A percentile compares a stretch with the other conserved stretches of the same genome.
These are phyloP conservation scores for Cercospora sesami DNA, from an alignment of 2,329 filamentous ascomycete genomes.

Conservation along the genomic window DNA sequence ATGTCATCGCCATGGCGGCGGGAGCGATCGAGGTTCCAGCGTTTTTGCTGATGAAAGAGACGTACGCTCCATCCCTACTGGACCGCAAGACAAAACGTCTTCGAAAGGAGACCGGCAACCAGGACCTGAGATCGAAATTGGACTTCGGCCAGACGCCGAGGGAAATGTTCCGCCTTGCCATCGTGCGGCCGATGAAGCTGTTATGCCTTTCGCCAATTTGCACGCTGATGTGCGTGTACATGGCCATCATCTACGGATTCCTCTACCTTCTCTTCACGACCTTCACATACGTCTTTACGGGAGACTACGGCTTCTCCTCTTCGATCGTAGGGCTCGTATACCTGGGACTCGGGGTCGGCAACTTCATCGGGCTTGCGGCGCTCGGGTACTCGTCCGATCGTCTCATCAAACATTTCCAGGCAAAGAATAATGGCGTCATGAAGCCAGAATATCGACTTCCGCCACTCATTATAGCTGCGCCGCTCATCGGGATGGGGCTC, in stretches of 20 bases:
- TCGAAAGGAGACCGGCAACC: constrained; percentile 53
- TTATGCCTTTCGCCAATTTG: constrained; percentile 33
- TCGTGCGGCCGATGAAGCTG: constrained; percentile 53
- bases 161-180: constrained; percentile 47
- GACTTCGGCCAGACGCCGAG: constrained; percentile 41
- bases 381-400: constrained; percentile 22
- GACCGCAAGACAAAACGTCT: constrained; percentile 48
- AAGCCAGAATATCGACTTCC: constrained; percentile 30
- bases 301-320: constrained; percentile 27
- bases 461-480: constrained; percentile 22
- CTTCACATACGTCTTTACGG: constrained; percentile 27
- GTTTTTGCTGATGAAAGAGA: constrained; percentile 48
- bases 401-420: constrained; percentile 15
- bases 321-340: constrained; percentile 32
- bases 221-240: constrained; percentile 30
- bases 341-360: constrained; percentile 27
- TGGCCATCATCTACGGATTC: constrained; percentile 33
- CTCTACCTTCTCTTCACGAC: constrained; percentile 35
- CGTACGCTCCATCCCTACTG: constrained; percentile 51
- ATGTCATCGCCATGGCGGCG: constrained; percentile 52
- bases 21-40: constrained; percentile 40
- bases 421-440: constrained; percentile 16
- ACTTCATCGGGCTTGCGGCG: constrained; percentile 23
- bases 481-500: constrained; percentile 23
- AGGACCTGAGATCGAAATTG: constrained; percentile 42